Evolutionary conservation across 805 yeast species (phyloP).

Genomic region (Teunomyces barrocoloradensis): DNA sequence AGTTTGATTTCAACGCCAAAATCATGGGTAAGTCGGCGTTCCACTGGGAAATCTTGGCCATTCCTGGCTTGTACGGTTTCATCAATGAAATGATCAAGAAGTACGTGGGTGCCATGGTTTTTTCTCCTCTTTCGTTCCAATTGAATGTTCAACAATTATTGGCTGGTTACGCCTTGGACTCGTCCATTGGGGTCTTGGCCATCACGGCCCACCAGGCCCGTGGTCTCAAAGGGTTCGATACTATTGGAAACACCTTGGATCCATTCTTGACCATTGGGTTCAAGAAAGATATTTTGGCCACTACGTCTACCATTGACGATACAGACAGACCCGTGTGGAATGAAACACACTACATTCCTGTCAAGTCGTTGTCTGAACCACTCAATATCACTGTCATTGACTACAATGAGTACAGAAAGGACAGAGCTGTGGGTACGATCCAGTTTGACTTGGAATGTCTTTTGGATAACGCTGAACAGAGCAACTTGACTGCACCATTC

Average conservation of each 20-base stretch:
- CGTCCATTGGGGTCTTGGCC: constrained; percentile 84
- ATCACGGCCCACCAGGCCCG: constrained; percentile 65
- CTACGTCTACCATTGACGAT: constrained; percentile 65
- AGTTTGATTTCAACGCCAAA: constrained; percentile 78
- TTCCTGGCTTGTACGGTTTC: constrained; percentile 85
- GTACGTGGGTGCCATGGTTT: constrained; percentile 84
- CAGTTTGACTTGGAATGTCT: constrained; percentile 71
- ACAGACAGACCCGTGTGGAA: constrained; percentile 80
- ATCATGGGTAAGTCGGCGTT: constrained; percentile 76
- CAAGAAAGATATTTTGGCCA: constrained; percentile 55
- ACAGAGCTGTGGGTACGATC: constrained; percentile 74
- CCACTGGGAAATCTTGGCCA: constrained; percentile 80
- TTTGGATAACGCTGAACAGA: constrained; percentile 49
- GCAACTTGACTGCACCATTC: constrained; percentile 52
- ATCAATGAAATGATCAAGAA: constrained; percentile 83
- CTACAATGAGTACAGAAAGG: constrained; percentile 76
- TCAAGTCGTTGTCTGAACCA: constrained; percentile 80
- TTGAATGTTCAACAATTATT: constrained; percentile 86
- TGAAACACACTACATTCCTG: constrained; percentile 68
- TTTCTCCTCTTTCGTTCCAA: constrained; percentile 90
- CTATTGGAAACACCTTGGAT: constrained; percentile 77
- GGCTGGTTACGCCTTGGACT: constrained; percentile 74
- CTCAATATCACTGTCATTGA: constrained; percentile 69
- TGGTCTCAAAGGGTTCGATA: constrained; percentile 64
- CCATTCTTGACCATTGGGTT: constrained; percentile 81